Conservation (phyloP, 192 early-diverging fungal species). For the Coemansia erecta region DNA sequence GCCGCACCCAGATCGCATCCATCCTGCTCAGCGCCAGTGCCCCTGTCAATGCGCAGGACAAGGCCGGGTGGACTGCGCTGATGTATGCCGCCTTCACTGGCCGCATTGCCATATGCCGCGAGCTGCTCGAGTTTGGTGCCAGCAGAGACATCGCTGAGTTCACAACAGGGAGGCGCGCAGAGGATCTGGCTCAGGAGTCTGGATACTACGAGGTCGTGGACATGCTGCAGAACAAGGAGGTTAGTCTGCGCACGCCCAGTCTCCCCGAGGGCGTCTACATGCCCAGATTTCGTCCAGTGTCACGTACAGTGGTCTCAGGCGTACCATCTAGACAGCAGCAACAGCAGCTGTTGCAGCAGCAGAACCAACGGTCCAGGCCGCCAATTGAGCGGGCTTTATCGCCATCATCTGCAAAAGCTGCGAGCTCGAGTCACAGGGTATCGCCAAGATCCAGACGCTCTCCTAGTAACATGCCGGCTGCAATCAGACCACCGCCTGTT, state of each 20-base stretch:
- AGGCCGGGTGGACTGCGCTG: conserved; percentile 37
- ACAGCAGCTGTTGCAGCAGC: neutral
- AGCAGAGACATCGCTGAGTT: conserved; percentile 9
- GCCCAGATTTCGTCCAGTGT: conserved; percentile 12
- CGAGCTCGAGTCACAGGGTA: no score
- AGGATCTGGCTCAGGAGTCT: conserved; percentile 24
- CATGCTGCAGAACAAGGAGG: conserved; percentile 28
- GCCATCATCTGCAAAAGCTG: conserved; percentile 8
- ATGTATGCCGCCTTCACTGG: conserved; percentile 50
- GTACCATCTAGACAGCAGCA: neutral
- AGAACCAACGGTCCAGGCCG: no score
- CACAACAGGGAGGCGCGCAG: conserved; percentile 13
- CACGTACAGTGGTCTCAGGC: neutral
- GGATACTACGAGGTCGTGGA: conserved; percentile 51
- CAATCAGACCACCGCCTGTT: conserved; percentile 16
- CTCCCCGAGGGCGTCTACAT: conserved; percentile 27
- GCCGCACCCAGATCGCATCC: conserved; percentile 29
- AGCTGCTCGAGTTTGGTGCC: conserved; percentile 30
- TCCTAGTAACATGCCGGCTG: neutral
- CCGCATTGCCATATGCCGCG: conserved; percentile 47
- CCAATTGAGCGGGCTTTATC: conserved; percentile 17
- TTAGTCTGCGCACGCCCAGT: conserved; percentile 25
- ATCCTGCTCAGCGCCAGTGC: conserved; percentile 15
- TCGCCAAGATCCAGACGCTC: conserved; percentile 10
- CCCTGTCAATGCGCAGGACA: conserved; percentile 29